These are phyloP conservation scores for Collybiopsis confluens DNA, from an alignment of 768 basidiomycete genomes.

Conservation along the genomic window DNA sequence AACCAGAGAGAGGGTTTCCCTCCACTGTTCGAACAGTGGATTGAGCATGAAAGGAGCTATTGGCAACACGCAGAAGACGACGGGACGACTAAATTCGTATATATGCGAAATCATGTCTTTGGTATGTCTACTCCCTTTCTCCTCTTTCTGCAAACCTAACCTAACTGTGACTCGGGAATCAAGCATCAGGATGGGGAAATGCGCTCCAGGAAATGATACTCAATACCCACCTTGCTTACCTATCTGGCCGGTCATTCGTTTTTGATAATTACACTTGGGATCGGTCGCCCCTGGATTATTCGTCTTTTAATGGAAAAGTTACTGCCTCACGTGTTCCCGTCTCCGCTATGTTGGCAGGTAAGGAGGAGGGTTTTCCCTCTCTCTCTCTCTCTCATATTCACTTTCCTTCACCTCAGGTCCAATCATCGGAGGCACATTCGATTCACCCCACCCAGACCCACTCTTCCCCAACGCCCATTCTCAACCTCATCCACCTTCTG, in stretches of 20 bases:
- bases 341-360: constrained; percentile 49
- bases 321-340: constrained; percentile 54
- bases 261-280: constrained; percentile 61
- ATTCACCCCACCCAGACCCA: constrained; percentile 14
- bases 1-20: constrained; percentile 18
- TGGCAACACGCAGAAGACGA: constrained; percentile 47
- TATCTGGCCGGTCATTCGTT: constrained; percentile 47
- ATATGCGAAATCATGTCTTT: constrained; percentile 42
- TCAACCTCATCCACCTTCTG: constrained; percentile 29
- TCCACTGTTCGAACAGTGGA: constrained; percentile 42
- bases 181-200: constrained; percentile 63
- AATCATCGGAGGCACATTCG: constrained; percentile 36
- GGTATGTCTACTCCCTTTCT: constrained; percentile 32
- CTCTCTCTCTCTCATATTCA: background rate
- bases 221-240: constrained; percentile 44
- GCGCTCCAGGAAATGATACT: constrained; percentile 54
- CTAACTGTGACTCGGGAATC: constrained; percentile 3
- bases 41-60: constrained; percentile 36
- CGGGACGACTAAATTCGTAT: constrained; percentile 39
- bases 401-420: constrained; percentile 28
- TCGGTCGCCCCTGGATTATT: constrained; percentile 34
- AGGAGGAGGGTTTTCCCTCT: constrained; percentile 5
- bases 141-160: constrained; percentile 17
- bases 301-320: constrained; percentile 40
- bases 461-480: background rate